Evolutionary conservation across 306 rosid species (phyloP).

Genomic region (Quercus aquifolioides): DNA sequence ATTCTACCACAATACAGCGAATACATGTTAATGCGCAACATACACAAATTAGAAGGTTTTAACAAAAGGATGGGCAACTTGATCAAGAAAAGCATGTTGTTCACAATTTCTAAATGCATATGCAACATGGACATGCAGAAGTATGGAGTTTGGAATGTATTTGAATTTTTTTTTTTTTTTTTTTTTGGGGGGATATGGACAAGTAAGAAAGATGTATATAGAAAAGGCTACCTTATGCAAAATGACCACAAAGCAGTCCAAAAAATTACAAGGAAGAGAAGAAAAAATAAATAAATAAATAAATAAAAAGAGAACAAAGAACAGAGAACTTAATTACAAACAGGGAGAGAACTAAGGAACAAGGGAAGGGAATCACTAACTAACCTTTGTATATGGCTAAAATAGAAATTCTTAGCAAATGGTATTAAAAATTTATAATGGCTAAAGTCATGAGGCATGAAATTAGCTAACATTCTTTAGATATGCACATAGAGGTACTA

Average conservation of each 20-base stretch:
- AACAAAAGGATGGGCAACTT: background rate
- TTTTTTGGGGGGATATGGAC: too few species aligned
- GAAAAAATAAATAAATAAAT: too few species aligned
- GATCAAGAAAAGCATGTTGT: background rate
- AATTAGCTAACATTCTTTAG: background rate
- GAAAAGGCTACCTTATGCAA: too few species aligned
- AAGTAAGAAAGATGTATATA: too few species aligned
- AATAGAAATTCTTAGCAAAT: background rate
- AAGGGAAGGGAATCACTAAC: background rate
- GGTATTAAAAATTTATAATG: background rate
- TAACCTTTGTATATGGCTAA: background rate
- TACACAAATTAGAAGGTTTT: constrained; percentile 7
- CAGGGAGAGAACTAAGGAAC: too few species aligned
- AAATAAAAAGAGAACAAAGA: too few species aligned
- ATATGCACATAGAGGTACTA: background rate
- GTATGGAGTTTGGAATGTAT: background rate
- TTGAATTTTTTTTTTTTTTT: background rate
- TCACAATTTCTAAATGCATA: background rate
- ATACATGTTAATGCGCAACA: constrained; percentile 6
- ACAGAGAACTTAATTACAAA: too few species aligned
- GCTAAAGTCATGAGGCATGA: background rate
- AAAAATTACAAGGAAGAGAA: too few species aligned
- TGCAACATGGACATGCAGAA: background rate
- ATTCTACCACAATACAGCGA: background rate
- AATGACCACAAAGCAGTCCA: too few species aligned